Conservation (phyloP, 2,329 filamentous ascomycete species). For the Fonsecaea nubica region DNA sequence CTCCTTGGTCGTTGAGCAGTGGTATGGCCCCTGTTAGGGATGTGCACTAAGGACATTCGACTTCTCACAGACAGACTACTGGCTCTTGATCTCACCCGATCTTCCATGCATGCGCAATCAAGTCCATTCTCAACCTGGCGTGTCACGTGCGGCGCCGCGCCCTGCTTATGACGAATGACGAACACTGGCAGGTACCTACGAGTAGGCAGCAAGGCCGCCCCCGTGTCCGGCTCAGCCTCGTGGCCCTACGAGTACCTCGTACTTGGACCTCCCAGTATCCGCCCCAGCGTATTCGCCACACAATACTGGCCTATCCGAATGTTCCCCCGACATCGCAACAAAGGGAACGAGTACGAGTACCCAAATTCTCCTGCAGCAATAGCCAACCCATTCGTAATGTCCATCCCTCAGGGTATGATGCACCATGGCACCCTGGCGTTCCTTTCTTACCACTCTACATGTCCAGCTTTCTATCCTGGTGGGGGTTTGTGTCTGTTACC, state of each 20-base stretch:
- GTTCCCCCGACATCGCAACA: background rate
- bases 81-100: no score
- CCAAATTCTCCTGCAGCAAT: background rate
- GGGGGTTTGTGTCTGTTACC: background rate
- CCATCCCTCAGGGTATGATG: background rate
- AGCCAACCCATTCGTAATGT: background rate
- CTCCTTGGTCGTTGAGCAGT: background rate
- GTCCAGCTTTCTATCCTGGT: background rate
- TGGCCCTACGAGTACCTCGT: conserved; percentile 7
- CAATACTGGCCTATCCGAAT: conserved; percentile 6
- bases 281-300: background rate
- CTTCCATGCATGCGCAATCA: background rate
- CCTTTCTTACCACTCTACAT: background rate
- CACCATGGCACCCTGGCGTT: background rate
- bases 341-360: background rate
- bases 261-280: background rate
- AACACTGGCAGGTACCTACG: no score
- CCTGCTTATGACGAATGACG: background rate
- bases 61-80: no score
- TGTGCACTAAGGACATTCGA: no score
- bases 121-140: background rate
- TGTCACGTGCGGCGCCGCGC: background rate
- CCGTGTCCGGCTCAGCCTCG: conserved; percentile 17
- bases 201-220: background rate
- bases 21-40: background rate